Percentiles rank a stretch among this genome's conserved stretches.
Evolutionary conservation across 2,329 filamentous ascomycete species (phyloP).

Genomic region (Alternaria metachromatica): DNA sequence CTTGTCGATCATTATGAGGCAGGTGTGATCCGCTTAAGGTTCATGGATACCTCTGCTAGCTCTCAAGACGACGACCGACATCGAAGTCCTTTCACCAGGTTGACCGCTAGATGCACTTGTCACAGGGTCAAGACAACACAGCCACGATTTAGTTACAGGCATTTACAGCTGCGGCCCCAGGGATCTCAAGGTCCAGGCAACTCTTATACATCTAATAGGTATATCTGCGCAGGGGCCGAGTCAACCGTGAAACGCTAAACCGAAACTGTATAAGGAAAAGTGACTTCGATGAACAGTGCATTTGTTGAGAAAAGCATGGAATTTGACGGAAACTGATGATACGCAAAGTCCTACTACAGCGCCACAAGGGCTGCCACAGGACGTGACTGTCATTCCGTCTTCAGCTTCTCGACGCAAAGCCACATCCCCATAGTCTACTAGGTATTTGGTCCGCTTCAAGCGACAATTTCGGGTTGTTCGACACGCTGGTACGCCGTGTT

Average conservation of each 20-base stretch:
- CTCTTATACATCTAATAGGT: background rate
- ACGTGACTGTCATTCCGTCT: background rate
- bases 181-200: background rate
- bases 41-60: background rate
- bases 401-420: background rate
- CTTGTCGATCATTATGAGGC: background rate
- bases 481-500: constrained; percentile 22
- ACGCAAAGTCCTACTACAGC: background rate
- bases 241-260: background rate
- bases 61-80: background rate
- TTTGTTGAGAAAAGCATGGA: background rate
- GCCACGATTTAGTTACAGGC: background rate
- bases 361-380: background rate
- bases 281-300: background rate
- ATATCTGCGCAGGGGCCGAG: background rate
- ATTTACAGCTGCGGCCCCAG: background rate
- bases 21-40: background rate
- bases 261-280: background rate
- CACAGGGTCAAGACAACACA: background rate
- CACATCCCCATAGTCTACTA: background rate
- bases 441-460: background rate
- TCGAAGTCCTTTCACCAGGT: background rate
- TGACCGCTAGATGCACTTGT: background rate
- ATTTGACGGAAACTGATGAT: background rate
- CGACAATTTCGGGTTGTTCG: background rate